These are phyloP conservation scores for Amaranthus hypochondriacus DNA, from an alignment of 148 eudicot species.

Conservation along the genomic window DNA sequence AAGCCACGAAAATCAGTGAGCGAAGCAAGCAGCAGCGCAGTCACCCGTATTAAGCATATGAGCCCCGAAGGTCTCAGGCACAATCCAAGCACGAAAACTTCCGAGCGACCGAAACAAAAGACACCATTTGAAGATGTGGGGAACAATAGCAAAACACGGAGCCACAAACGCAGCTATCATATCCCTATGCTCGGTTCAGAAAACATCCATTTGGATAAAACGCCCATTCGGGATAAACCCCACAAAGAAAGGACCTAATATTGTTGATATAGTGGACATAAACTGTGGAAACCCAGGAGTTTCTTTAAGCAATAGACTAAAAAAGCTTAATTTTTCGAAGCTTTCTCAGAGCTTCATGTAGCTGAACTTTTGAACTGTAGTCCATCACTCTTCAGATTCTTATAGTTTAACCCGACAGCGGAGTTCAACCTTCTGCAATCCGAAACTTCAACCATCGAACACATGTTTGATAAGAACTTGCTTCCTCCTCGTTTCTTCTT, in stretches of 20 bases:
- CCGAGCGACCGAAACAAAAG: constrained; percentile 29
- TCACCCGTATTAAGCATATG: constrained; percentile 21
- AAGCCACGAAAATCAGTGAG: constrained; percentile 42
- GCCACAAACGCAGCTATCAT: constrained; percentile 32
- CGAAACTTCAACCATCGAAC: constrained; percentile 52
- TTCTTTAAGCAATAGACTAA: constrained; percentile 45
- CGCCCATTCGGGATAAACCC: constrained; percentile 53
- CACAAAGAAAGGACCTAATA: constrained; percentile 35
- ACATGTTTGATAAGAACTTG: constrained; percentile 49
- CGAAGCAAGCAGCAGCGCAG: constrained; percentile 42
- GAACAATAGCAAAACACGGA: constrained; percentile 25
- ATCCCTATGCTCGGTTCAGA: constrained; percentile 66
- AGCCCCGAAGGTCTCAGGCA: constrained; percentile 30
- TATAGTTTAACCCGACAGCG: constrained; percentile 29
- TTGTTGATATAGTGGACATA: constrained; percentile 78
- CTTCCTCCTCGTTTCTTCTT: constrained; percentile 45
- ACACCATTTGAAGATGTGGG: constrained; percentile 24
- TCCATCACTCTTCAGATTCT: constrained; percentile 40
- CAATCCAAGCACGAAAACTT: constrained; percentile 24
- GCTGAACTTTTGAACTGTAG: constrained; percentile 15
- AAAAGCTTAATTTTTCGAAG: constrained; percentile 75
- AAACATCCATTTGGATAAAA: constrained; percentile 51
- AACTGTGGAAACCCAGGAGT: constrained; percentile 51
- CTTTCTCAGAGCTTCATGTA: constrained; percentile 54
- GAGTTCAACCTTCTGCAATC: constrained; percentile 28